Base-by-base conservation (phyloP, 495 filamentous ascomycete species). In the Penicillium longicatenatum region DNA sequence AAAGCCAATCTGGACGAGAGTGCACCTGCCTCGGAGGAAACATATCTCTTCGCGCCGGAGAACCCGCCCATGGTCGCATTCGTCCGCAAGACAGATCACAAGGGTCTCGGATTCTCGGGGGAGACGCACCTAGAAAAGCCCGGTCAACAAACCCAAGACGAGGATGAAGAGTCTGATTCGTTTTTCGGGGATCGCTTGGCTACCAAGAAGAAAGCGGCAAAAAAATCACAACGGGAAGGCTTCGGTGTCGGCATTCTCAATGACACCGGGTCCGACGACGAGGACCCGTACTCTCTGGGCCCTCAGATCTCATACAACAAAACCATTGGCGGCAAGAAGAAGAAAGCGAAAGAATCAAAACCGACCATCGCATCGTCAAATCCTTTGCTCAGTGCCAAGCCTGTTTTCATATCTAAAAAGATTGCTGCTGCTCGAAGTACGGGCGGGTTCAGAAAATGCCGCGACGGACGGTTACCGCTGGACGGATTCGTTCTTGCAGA, bases 251-350 rank as follows among this genome's bases (percentile, higher is more conserved):
- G 94, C 3, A 77, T 97, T 20, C 71, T 98, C 50, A 98, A 98
- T 65, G 94, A 98, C 58, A 96, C 87, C 17, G 93, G 92, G 4
- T 97, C 94, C n/a, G 94, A 98, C 63, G 93, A 98, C 54, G 94
- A 97, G 66, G 95, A 98, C 65, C 90, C 90, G 0, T 98, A 97
- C 73, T 90, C 90, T 45, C 83, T 98, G 20, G 93, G 94, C 0
- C 94, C 94, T 8, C 86, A 86, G 65, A 93, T 96, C 67, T 90
- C 88, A n/a, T 97, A 96, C 70, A 96, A 91, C 63, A 80, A 85
- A 47, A 81, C 86, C 4, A 87, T 98, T 66, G 93, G 90, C 26
- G 88, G 88, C 4, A 89, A 93, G 50, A 95, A 91, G 69, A 93
- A 92, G 77, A 90, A 90, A 63, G 91, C 89, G 63, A 89, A 85